Conservation (phyloP, 495 filamentous ascomycete genomes). For the Endocarpon pusillum region DNA sequence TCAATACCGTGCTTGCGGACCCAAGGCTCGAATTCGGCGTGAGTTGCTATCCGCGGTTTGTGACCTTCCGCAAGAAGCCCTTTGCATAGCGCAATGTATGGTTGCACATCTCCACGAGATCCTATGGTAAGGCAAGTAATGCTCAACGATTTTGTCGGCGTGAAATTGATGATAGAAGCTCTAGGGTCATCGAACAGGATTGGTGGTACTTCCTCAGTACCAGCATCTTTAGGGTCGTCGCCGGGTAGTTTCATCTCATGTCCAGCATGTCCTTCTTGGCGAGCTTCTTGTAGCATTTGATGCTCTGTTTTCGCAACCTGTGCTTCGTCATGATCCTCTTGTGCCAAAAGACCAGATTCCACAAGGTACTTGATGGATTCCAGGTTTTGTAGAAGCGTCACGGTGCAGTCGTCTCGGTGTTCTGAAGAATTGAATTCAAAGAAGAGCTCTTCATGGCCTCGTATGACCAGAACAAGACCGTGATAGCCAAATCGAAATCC, state of each 20-base stretch:
- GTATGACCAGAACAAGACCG: conserved; percentile 78
- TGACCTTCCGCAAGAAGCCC: conserved; percentile 79
- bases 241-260: conserved; percentile 37
- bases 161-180: conserved; percentile 89
- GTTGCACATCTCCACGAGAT: conserved; percentile 89
- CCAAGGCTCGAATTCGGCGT: conserved; percentile 79
- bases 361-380: conserved; percentile 55
- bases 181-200: conserved; percentile 85
- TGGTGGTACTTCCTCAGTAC: conserved; percentile 31
- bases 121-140: conserved; percentile 94
- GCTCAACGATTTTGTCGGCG: conserved; percentile 62
- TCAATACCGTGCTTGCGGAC: conserved; percentile 82
- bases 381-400: conserved; percentile 60
- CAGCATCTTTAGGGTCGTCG: no score
- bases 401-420: conserved; percentile 70
- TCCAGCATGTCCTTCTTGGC: conserved; percentile 39
- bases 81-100: conserved; percentile 93
- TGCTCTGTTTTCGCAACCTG: conserved; percentile 72
- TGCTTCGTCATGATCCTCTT: conserved; percentile 51
- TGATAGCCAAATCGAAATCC: conserved; percentile 87
- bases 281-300: conserved; percentile 62
- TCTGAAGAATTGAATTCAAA: conserved; percentile 76
- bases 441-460: conserved; percentile 90
- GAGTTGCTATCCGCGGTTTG: conserved; percentile 73
- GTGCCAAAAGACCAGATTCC: conserved; percentile 51